Conservation (phyloP, 2,329 filamentous ascomycete species). For the Beauveria sp. region DNA sequence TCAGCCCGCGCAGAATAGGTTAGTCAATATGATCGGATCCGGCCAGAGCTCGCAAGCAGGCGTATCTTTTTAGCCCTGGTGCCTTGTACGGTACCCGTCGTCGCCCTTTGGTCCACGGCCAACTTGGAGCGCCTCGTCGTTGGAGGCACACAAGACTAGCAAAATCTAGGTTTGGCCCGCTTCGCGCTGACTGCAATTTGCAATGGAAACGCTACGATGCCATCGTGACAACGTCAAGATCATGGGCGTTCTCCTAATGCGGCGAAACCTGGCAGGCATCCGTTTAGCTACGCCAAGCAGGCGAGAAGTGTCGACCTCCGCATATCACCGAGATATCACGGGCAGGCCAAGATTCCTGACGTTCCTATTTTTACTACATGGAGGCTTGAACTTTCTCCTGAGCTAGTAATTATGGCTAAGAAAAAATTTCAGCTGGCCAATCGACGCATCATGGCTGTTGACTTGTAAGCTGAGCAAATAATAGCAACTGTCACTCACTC, state of each 20-base stretch:
- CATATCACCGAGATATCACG: neutral
- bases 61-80: neutral
- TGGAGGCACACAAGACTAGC: neutral
- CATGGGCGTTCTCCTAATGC: neutral
- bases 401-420: too few species aligned
- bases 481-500: neutral
- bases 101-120: too few species aligned
- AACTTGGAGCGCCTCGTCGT: neutral
- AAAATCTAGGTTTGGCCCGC: neutral
- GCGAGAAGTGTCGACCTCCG: too few species aligned
- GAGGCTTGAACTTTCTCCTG: neutral
- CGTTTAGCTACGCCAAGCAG: too few species aligned
- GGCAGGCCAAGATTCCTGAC: neutral
- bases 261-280: neutral
- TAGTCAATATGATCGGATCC: too few species aligned
- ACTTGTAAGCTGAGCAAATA: too few species aligned
- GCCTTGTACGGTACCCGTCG: too few species aligned
- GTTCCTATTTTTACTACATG: neutral
- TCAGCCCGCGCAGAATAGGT: too few species aligned
- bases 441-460: neutral
- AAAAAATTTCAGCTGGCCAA: neutral
- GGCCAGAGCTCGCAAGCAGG: too few species aligned
- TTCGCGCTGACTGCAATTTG: too few species aligned
- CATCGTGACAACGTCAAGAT: neutral
- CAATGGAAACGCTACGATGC: too few species aligned